A percentile compares a stretch with the other conserved stretches of the same genome.
phyloP scores from a whole-genome alignment of 306 rosid genomes.

The Rubus parviflorus region DNA sequence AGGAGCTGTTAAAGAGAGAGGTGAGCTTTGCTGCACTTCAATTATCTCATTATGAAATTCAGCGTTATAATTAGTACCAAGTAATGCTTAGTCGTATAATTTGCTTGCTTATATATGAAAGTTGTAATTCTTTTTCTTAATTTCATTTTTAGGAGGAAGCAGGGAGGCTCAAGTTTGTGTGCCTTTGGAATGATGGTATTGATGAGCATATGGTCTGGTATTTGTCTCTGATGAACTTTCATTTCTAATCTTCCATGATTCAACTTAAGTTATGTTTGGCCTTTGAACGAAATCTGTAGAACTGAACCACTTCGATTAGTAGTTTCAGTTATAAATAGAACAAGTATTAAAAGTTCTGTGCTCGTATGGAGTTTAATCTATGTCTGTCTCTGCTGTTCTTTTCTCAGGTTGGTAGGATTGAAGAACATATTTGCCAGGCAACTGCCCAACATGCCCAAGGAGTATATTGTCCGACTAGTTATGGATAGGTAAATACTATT shows the following conservation, averaged over 20 bases:
- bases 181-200: constrained; percentile 72
- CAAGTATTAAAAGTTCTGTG: neutral
- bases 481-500: constrained; percentile 78
- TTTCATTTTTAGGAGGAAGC: constrained; percentile 72
- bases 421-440: constrained; percentile 95
- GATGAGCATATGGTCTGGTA: constrained; percentile 98
- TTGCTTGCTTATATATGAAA: neutral
- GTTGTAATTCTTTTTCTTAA: neutral
- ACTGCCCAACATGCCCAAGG: constrained; percentile 99
- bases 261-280: neutral
- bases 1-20: constrained; percentile 84
- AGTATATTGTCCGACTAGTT: constrained; percentile 95
- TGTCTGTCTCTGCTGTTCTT: constrained; percentile 26
- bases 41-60: neutral
- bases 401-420: constrained; percentile 83
- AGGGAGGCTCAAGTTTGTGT: constrained; percentile 79
- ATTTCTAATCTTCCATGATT: neutral
- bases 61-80: neutral
- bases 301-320: neutral
- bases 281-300: neutral
- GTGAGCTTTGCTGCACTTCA: constrained; percentile 23
- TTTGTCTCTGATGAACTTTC: constrained; percentile 20
- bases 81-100: neutral
- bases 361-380: constrained; percentile 23
- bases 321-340: neutral